Evolutionary conservation across 805 yeast species (phyloP).

Genomic region (Vanderwaltozyma tropicalis): DNA sequence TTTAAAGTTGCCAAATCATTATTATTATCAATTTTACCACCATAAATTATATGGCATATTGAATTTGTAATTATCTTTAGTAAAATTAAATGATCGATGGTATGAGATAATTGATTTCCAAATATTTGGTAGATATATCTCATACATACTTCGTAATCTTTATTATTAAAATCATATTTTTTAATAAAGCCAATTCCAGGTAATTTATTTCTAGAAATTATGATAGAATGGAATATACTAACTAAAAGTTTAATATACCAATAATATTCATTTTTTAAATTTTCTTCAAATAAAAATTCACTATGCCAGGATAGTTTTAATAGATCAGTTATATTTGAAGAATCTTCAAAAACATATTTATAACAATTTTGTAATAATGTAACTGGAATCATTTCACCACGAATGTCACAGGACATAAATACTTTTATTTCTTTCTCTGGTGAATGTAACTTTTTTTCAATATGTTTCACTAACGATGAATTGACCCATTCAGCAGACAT

Average conservation of each 20-base stretch:
- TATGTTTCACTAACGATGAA: constrained; percentile 35
- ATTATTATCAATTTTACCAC: constrained; percentile 41
- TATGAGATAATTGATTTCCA: neutral
- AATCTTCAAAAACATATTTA: constrained; percentile 45
- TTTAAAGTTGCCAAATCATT: constrained; percentile 30
- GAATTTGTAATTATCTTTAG: neutral
- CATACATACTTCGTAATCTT: constrained; percentile 51
- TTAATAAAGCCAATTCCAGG: constrained; percentile 52
- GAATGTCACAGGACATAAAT: constrained; percentile 53
- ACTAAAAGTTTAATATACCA: constrained; percentile 35
- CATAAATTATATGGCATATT: constrained; percentile 15
- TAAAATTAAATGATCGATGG: neutral
- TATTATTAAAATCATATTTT: constrained; percentile 58
- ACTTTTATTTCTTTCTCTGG: constrained; percentile 29
- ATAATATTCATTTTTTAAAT: constrained; percentile 5
- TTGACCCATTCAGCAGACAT: constrained; percentile 57
- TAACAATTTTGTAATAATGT: constrained; percentile 46
- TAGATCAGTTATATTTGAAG: constrained; percentile 36
- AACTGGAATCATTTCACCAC: constrained; percentile 42
- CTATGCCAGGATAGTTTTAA: constrained; percentile 9
- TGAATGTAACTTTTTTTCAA: constrained; percentile 27
- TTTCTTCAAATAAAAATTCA: constrained; percentile 31
- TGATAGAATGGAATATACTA: constrained; percentile 60
- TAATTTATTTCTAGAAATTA: constrained; percentile 49
- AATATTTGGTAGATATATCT: constrained; percentile 30